A percentile compares a stretch with the other conserved stretches of the same genome.
These are phyloP conservation scores for Fusarium goolgardi DNA, from an alignment of 2,329 filamentous ascomycete genomes.

Conservation along the genomic window DNA sequence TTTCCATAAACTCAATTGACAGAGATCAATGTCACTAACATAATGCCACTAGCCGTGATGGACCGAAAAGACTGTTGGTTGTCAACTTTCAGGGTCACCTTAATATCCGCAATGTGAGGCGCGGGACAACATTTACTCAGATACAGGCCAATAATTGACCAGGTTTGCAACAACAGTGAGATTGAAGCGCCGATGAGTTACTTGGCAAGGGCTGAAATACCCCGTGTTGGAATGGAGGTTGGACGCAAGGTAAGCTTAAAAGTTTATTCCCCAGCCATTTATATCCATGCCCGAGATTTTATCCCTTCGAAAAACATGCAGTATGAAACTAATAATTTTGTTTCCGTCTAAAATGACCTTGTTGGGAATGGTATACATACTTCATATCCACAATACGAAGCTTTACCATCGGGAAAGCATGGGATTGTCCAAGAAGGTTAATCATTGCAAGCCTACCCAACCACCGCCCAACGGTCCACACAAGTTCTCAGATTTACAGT, in stretches of 20 bases:
- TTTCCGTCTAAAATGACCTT: neutral
- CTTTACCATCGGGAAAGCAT: neutral
- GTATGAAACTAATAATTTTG: neutral
- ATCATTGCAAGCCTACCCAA: neutral
- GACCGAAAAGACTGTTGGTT: neutral
- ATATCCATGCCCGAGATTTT: neutral
- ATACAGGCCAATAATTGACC: neutral
- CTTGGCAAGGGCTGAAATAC: neutral
- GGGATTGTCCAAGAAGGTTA: neutral
- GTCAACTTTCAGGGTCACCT: neutral
- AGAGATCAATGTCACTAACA: neutral
- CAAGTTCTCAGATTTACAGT: accelerated
- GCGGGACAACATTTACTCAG: neutral
- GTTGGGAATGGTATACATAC: neutral
- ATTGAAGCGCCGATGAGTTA: neutral
- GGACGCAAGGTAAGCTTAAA: neutral
- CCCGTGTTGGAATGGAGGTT: neutral
- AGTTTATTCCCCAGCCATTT: neutral
- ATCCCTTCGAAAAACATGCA: neutral
- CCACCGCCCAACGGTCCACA: neutral
- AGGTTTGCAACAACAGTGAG: neutral
- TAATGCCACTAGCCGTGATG: neutral
- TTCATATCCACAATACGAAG: neutral
- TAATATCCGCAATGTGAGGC: neutral
- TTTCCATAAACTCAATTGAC: neutral